These are phyloP conservation scores for Geotrichum carabidarum DNA, from an alignment of 1,139 yeast genomes.

Conservation along the genomic window DNA sequence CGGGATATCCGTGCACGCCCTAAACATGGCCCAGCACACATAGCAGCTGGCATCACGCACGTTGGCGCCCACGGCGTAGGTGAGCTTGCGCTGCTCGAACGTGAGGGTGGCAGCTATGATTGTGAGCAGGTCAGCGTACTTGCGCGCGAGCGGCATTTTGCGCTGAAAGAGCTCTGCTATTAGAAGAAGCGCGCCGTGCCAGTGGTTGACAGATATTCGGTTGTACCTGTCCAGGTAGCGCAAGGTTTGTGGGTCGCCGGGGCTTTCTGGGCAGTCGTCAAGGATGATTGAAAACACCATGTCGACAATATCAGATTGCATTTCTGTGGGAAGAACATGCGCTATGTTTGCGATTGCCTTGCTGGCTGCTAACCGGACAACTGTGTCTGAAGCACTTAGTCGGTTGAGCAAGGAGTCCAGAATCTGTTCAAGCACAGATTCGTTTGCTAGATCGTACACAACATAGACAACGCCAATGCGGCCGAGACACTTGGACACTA, in stretches of 20 bases:
- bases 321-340: slow-evolving; percentile 31
- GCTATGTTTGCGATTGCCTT: slow-evolving; percentile 45
- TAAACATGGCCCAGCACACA: slow-evolving; percentile 59
- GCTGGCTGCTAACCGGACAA: slow-evolving; percentile 44
- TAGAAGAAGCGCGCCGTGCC: slow-evolving; percentile 45
- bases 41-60: slow-evolving; percentile 83
- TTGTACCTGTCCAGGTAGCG: slow-evolving; percentile 20
- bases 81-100: slow-evolving; percentile 50
- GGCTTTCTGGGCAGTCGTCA: slow-evolving; percentile 19
- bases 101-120: slow-evolving; percentile 44
- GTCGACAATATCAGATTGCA: slow-evolving; percentile 37
- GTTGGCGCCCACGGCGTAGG: slow-evolving; percentile 56
- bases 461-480: slow-evolving; percentile 29
- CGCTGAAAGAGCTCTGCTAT: slow-evolving; percentile 45
- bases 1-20: slow-evolving; percentile 38
- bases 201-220: slow-evolving; percentile 35
- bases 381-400: slow-evolving; percentile 39
- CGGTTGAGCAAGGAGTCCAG: slow-evolving; percentile 13
- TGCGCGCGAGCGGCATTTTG: slow-evolving; percentile 20
- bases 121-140: slow-evolving; percentile 24
- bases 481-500: slow-evolving; percentile 38
- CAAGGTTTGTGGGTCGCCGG: slow-evolving; percentile 2
- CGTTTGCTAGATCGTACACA: slow-evolving; percentile 6
- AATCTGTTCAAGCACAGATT: slow-evolving; percentile 5
- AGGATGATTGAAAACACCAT: slow-evolving; percentile 34